Evolutionary conservation across 306 rosid species (phyloP).

Genomic region (Cucumis melo): DNA sequence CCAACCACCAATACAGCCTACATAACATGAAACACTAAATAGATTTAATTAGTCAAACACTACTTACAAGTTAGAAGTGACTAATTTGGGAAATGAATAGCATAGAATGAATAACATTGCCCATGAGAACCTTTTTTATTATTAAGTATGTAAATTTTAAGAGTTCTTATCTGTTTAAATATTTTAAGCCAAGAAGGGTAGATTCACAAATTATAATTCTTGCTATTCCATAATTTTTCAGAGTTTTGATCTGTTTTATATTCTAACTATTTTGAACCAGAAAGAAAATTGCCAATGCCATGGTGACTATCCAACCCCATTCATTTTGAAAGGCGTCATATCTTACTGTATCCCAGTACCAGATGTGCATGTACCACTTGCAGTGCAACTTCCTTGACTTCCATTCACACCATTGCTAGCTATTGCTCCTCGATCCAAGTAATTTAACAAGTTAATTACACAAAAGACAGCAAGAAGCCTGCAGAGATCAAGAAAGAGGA

Average conservation of each 20-base stretch:
- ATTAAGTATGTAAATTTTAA: not conserved
- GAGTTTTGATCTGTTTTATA: not conserved
- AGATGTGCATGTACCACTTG: constrained; percentile 42
- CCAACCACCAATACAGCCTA: not conserved
- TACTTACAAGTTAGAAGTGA: not conserved
- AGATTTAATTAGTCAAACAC: not conserved
- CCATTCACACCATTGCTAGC: constrained; percentile 97
- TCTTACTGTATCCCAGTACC: constrained; percentile 90
- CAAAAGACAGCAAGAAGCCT: constrained; percentile 75
- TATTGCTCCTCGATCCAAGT: constrained; percentile 82
- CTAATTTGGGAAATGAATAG: not conserved
- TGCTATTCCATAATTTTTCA: not conserved
- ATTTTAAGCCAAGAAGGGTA: not conserved
- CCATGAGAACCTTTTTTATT: not conserved
- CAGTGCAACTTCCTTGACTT: constrained; percentile 42
- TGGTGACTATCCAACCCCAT: not conserved
- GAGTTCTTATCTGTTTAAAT: not conserved
- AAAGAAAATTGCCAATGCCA: not conserved
- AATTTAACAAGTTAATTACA: constrained; percentile 65
- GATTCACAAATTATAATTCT: not conserved
- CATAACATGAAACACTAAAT: not conserved
- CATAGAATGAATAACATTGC: not conserved
- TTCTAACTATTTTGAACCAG: not conserved
- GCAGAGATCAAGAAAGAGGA: constrained; percentile 15
- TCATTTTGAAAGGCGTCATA: not conserved